Percentiles rank a stretch among this genome's conserved stretches.
These are phyloP conservation scores for Cenchrus purpureus DNA, from an alignment of 176 grass and related monocot species.

Conservation along the genomic window DNA sequence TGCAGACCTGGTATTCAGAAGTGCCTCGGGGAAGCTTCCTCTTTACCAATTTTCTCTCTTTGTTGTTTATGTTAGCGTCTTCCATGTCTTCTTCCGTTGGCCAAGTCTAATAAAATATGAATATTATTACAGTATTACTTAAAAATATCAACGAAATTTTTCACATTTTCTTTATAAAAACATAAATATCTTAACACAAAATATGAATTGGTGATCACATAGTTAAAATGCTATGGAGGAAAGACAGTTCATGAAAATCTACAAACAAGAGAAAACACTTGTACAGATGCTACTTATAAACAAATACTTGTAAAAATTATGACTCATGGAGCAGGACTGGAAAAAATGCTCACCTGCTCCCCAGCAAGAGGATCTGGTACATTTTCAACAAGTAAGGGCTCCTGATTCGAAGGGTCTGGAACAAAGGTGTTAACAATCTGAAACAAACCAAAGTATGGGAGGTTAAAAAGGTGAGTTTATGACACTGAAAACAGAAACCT, in stretches of 20 bases:
- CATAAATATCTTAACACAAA: not conserved
- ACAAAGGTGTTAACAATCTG: slow-evolving; percentile 74
- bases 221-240: slow-evolving; percentile 1
- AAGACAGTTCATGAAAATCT: slow-evolving; percentile 24
- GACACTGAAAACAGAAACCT: slow-evolving; percentile 1
- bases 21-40: slow-evolving; percentile 87
- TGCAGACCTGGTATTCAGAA: slow-evolving; percentile 91
- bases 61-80: slow-evolving; percentile 63
- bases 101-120: slow-evolving; percentile 83
- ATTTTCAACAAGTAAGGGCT: slow-evolving; percentile 86
- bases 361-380: slow-evolving; percentile 80
- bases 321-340: not conserved
- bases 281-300: not conserved
- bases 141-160: slow-evolving; percentile 10
- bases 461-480: slow-evolving; percentile 11
- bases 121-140: slow-evolving; percentile 37
- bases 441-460: slow-evolving; percentile 26
- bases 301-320: not conserved
- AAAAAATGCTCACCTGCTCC: slow-evolving; percentile 70
- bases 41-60: slow-evolving; percentile 67
- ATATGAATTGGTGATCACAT: slow-evolving; percentile 2
- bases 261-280: slow-evolving; percentile 6
- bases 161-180: not conserved
- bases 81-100: slow-evolving; percentile 84
- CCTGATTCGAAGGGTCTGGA: slow-evolving; percentile 79